Evolutionary conservation across 371 early-diverging fungal species (phyloP), one percentile per base, ranked within the genome.

Genomic region (Rhizopus microsporus): DNA sequence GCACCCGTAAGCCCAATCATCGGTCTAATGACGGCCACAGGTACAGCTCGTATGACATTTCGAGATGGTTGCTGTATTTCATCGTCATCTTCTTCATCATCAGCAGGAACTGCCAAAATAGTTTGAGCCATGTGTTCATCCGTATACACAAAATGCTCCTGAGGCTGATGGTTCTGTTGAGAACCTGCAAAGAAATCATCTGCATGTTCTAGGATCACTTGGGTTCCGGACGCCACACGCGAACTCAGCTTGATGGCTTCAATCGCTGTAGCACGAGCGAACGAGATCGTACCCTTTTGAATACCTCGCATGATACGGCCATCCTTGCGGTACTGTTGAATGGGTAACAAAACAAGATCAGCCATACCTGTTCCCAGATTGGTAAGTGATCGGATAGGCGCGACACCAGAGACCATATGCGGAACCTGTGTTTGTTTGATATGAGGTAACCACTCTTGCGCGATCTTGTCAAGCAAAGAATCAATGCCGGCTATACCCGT

Each of bases 1-100:
- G 96, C 96, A 43, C 95, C 95, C 0, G 96, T 90, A 0, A 94
- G 87, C 0, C 98, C 97, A 64, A 97, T 94, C 90, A 96, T 93
- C 0, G 98, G 97, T 66, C 90, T 90, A 32, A 98, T 78, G n/a
- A 96, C 90, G 1, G 95, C 95, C 5, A 93, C 88, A 0, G 97
- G 97, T 13, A 97, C 94, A 6, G 97, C 95, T 10, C 89, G 81
- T 38, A 94, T 88, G 4, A 94, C 93, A 0, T 88, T 13, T 82
- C 75, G 2, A 87, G 86, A 66, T 81, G 68, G 44, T 42, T 44
- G 54, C 45, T 71, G 74, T 63, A 80, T 75, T 3, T 80, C 69
- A 1, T 81, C 83, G 16, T 78, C 71, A n/a, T 71, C 75, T 56
- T 92, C 92, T 50, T 88, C 81, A n/a, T 88, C 83, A 51, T 92